These are phyloP conservation scores for Uronychia setigera DNA, from an alignment of 73 alveolate species.

Conservation along the genomic window DNA sequence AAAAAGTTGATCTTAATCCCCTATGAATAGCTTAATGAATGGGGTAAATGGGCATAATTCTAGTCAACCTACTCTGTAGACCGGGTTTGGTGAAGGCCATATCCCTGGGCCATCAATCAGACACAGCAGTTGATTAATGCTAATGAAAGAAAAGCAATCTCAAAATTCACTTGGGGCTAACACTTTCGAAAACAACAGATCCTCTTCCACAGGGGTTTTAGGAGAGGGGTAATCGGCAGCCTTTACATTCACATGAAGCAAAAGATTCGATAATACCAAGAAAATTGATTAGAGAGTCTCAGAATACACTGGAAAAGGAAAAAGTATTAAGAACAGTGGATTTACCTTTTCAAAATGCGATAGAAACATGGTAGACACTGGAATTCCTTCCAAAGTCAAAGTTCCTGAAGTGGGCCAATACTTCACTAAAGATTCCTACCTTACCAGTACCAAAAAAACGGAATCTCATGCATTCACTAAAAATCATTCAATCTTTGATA, in stretches of 20 bases:
- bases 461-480: neutral
- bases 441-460: neutral
- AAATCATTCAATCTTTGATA: too few species aligned
- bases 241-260: neutral
- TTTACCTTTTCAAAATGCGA: neutral
- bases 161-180: neutral
- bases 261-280: neutral
- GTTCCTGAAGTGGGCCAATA: neutral
- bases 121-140: neutral
- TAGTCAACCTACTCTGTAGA: neutral
- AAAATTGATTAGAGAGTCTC: neutral
- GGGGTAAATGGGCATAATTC: too few species aligned
- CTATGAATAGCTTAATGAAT: too few species aligned
- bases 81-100: neutral
- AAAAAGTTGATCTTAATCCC: too few species aligned
- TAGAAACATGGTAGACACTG: neutral
- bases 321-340: neutral
- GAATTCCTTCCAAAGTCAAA: too few species aligned
- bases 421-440: neutral
- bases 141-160: neutral
- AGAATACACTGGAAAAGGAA: neutral
- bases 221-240: neutral
- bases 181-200: neutral
- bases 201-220: neutral
- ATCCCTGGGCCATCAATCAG: neutral